A percentile compares a stretch with the other conserved stretches of the same genome.
Conservation (phyloP, 2,329 filamentous ascomycete genomes). For the Hypoxylon sp. region DNA sequence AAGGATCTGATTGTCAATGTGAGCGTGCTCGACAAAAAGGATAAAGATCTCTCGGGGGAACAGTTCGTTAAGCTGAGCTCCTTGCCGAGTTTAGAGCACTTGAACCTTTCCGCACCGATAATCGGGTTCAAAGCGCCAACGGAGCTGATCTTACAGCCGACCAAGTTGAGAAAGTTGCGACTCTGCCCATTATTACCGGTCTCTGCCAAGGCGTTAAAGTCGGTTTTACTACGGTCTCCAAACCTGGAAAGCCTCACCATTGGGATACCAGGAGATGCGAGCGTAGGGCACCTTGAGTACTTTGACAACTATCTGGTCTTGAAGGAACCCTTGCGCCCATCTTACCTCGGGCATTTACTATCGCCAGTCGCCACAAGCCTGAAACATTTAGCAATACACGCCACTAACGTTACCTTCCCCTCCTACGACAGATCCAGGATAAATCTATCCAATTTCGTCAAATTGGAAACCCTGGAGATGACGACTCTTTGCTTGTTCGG, state of each 20-base stretch:
- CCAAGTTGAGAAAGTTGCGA: no score
- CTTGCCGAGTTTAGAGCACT: conserved; percentile 11
- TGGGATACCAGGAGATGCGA: not conserved
- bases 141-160: no score
- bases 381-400: not conserved
- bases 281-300: no score
- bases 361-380: conserved; percentile 2
- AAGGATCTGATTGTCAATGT: not conserved
- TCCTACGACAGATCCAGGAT: conserved; percentile 13
- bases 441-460: no score
- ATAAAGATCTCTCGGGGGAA: conserved; percentile 3
- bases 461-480: no score
- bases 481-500: no score
- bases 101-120: not conserved
- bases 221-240: conserved; percentile 3
- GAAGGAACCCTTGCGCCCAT: conserved; percentile 1
- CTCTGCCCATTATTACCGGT: no score
- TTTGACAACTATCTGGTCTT: no score
- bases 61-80: conserved; percentile 3
- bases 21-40: not conserved
- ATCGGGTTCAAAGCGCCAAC: not conserved
- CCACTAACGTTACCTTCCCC: not conserved
- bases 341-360: conserved; percentile 4
- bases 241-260: conserved; percentile 6
- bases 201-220: conserved; percentile 1